A percentile compares a stretch with the other conserved stretches of the same genome.
Evolutionary conservation across 768 basidiomycete species (phyloP).

Genomic region (Mycena haematopus): DNA sequence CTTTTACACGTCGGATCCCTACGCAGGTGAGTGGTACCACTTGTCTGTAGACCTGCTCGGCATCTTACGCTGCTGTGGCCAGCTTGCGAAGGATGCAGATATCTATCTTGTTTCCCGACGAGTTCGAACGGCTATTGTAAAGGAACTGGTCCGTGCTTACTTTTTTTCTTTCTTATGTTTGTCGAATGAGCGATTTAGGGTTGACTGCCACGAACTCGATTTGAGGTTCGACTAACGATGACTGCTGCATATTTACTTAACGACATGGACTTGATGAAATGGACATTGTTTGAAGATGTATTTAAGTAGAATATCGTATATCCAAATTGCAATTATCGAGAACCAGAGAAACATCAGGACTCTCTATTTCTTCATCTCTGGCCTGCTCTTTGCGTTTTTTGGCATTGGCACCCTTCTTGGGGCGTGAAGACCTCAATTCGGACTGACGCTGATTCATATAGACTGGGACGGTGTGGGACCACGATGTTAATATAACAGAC

Average conservation of each 20-base stretch:
- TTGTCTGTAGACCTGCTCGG: slow-evolving; percentile 6
- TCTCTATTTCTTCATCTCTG: too few species aligned
- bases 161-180: not conserved
- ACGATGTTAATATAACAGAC: not conserved
- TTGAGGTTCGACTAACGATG: slow-evolving; percentile 6
- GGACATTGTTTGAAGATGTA: slow-evolving; percentile 10
- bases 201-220: slow-evolving; percentile 11
- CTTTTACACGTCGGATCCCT: slow-evolving; percentile 89
- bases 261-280: slow-evolving; percentile 5
- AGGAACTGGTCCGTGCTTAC: slow-evolving; percentile 37
- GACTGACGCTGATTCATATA: too few species aligned
- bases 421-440: too few species aligned
- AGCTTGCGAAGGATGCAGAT: slow-evolving; percentile 91
- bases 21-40: slow-evolving; percentile 62
- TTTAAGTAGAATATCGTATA: slow-evolving; percentile 1
- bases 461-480: too few species aligned
- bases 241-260: not conserved
- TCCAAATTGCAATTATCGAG: not conserved
- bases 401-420: too few species aligned
- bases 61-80: slow-evolving; percentile 12
- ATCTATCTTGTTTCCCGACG: slow-evolving; percentile 89
- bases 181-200: slow-evolving; percentile 5
- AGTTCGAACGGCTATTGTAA: slow-evolving; percentile 71
- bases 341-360: too few species aligned
- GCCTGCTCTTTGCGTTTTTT: too few species aligned